phyloP scores from a whole-genome alignment of 768 basidiomycete species.

The Lentinula sp. region DNA sequence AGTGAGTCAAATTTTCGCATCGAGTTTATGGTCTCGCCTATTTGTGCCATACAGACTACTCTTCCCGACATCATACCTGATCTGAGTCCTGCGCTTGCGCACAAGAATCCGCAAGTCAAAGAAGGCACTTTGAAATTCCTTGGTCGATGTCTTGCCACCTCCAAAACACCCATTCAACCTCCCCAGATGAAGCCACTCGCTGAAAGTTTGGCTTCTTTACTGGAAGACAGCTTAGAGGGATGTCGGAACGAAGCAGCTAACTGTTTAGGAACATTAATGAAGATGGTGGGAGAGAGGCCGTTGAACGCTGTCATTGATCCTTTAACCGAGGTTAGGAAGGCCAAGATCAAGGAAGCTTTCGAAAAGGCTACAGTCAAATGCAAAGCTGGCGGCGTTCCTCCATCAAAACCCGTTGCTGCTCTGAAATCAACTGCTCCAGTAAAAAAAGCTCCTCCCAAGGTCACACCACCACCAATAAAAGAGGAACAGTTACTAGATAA shows the following conservation, averaged over 20 bases:
- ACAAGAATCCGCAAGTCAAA: slow-evolving; percentile 96
- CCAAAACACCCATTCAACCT: slow-evolving; percentile 62
- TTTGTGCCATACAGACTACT: slow-evolving; percentile 46
- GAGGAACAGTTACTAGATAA: slow-evolving; percentile 18
- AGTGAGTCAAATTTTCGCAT: slow-evolving; percentile 36
- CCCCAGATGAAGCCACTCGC: slow-evolving; percentile 78
- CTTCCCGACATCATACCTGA: slow-evolving; percentile 82
- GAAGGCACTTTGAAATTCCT: slow-evolving; percentile 89
- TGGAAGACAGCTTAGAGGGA: slow-evolving; percentile 87
- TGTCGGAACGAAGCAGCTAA: slow-evolving; percentile 88
- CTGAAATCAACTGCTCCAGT: slow-evolving; percentile 26
- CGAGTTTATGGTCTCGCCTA: neutral
- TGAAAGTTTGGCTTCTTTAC: slow-evolving; percentile 63
- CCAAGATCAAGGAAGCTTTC: slow-evolving; percentile 90
- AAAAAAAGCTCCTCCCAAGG: slow-evolving; percentile 20
- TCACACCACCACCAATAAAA: slow-evolving; percentile 11
- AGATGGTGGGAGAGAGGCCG: slow-evolving; percentile 92
- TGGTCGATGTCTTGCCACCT: slow-evolving; percentile 66
- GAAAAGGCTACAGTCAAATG: slow-evolving; percentile 91
- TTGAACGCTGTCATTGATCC: slow-evolving; percentile 83
- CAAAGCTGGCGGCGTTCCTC: slow-evolving; percentile 55
- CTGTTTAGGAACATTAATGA: slow-evolving; percentile 88
- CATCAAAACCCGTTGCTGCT: slow-evolving; percentile 29
- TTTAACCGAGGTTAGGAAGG: slow-evolving; percentile 80
- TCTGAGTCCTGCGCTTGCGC: slow-evolving; percentile 65